These are phyloP conservation scores for Mortierella sp. DNA, from an alignment of 371 early-diverging fungal species.

Conservation along the genomic window DNA sequence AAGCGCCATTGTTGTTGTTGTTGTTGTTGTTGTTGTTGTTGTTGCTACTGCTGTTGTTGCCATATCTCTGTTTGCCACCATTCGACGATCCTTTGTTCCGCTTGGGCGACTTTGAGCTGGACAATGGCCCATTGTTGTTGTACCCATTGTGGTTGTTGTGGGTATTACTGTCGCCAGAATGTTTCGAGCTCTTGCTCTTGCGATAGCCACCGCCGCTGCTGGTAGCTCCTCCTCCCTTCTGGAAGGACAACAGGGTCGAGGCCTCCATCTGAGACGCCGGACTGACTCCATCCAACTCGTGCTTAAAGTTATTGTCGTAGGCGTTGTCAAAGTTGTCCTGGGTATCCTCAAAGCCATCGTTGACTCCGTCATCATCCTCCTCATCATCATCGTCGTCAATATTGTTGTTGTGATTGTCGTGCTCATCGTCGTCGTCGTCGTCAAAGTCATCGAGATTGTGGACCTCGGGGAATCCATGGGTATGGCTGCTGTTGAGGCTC, in stretches of 20 bases:
- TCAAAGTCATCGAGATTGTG: background rate
- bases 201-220: background rate
- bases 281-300: constrained; percentile 3
- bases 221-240: background rate
- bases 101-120: constrained; percentile 1
- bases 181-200: constrained; percentile 2
- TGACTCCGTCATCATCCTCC: constrained; percentile 16
- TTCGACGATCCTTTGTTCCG: background rate
- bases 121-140: background rate
- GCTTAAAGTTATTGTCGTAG: constrained; percentile 23
- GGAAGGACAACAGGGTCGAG: constrained; percentile 7
- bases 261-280: background rate
- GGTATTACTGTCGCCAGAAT: background rate
- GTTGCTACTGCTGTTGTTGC: background rate
- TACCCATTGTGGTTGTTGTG: background rate
- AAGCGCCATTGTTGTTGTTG: background rate
- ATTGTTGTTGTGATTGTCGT: background rate
- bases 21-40: background rate
- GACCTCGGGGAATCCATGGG: background rate
- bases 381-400: constrained; percentile 14
- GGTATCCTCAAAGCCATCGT: constrained; percentile 19
- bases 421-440: constrained; percentile 14
- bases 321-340: constrained; percentile 25
- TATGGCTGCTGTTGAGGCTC: background rate
- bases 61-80: background rate